Percentiles rank a stretch among this genome's conserved stretches.
These are phyloP conservation scores for Solanum megistacrolobum DNA, from an alignment of 257 asterid species.

Conservation along the genomic window DNA sequence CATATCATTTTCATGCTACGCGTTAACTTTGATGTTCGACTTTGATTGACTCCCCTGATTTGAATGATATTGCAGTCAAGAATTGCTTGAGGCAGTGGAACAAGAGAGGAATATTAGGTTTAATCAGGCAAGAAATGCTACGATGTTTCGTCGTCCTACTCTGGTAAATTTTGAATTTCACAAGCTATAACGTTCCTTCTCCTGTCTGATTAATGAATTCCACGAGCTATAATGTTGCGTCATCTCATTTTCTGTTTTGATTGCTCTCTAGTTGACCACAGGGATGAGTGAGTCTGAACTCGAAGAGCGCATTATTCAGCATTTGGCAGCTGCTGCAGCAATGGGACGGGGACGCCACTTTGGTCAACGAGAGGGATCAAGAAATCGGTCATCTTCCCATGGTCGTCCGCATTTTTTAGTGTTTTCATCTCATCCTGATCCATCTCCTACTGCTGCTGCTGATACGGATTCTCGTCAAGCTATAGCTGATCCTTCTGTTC, in stretches of 20 bases:
- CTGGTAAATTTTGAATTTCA: slow-evolving; percentile 68
- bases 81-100: slow-evolving; percentile 77
- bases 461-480: slow-evolving; percentile 31
- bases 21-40: neutral
- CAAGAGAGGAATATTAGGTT: slow-evolving; percentile 53
- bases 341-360: slow-evolving; percentile 67
- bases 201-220: neutral
- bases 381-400: slow-evolving; percentile 45
- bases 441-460: slow-evolving; percentile 29
- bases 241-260: neutral
- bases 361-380: slow-evolving; percentile 57
- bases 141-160: slow-evolving; percentile 66
- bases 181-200: neutral
- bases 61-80: slow-evolving; percentile 51
- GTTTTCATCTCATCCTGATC: slow-evolving; percentile 43
- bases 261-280: slow-evolving; percentile 45
- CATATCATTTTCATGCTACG: neutral
- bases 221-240: neutral
- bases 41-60: neutral
- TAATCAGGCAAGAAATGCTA: slow-evolving; percentile 52
- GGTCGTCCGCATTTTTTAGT: slow-evolving; percentile 45
- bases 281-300: slow-evolving; percentile 56
- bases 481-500: slow-evolving; percentile 18
- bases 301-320: slow-evolving; percentile 84
- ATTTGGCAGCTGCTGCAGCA: slow-evolving; percentile 88